Conservation (phyloP, 768 basidiomycete genomes). For the Mycena olivaceomarginata region DNA sequence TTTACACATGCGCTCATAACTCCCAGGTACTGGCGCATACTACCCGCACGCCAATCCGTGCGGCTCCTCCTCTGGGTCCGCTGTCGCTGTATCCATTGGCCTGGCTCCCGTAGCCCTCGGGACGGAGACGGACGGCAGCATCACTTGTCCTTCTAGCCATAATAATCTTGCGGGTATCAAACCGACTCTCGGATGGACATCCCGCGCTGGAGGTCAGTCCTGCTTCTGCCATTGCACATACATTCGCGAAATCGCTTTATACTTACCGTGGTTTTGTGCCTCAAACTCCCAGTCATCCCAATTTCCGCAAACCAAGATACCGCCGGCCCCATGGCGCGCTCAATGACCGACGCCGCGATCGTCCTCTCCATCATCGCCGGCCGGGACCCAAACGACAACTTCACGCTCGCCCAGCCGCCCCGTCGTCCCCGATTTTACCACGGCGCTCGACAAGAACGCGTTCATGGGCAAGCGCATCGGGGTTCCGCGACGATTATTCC, state of each 20-base stretch:
- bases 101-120: conserved; percentile 68
- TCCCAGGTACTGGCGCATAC: conserved; percentile 61
- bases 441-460: conserved; percentile 67
- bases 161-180: conserved; percentile 78
- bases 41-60: conserved; percentile 72
- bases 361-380: conserved; percentile 75
- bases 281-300: conserved; percentile 65
- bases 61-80: conserved; percentile 77
- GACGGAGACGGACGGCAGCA: conserved; percentile 74
- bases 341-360: conserved; percentile 72
- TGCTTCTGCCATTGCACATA: neutral
- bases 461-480: conserved; percentile 72
- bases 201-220: conserved; percentile 71
- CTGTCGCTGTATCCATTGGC: conserved; percentile 71
- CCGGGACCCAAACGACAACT: conserved; percentile 71
- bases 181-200: conserved; percentile 77
- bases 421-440: conserved; percentile 71
- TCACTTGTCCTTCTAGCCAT: conserved; percentile 68
- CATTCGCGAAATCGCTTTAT: neutral
- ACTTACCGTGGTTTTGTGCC: too few species aligned
- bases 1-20: neutral
- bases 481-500: conserved; percentile 66
- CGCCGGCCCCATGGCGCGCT: conserved; percentile 73
- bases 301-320: conserved; percentile 76
- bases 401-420: conserved; percentile 70